Base-by-base conservation (phyloP, 23 red algal genomes). In the Gracilaria gracilis region DNA sequence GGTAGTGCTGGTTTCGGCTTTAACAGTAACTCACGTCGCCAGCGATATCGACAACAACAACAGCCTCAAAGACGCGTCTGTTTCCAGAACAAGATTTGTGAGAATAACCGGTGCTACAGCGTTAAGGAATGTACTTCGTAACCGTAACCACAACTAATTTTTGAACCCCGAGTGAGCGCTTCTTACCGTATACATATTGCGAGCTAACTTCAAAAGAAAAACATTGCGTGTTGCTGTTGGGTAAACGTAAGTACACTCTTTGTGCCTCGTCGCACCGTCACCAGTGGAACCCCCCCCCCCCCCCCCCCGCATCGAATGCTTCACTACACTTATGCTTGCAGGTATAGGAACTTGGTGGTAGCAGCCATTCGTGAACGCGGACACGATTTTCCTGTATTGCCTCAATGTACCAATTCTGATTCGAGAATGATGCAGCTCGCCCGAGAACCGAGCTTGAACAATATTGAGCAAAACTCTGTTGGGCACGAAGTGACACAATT, bases 31-130 rank as follows among this genome's bases (percentile, higher is more conserved):
- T 49, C 38, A 0, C 38, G 72, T 49, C 72, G 25, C 3, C 38
- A 77, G 1, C 31, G 72, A 25, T 37, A 75, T 33, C 42, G 42
- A 46, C 92, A 38, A 71, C 51, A 36, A 71, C 82, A 21, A 67
- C 82, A 40, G 40, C 70, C 37, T 24, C 82, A 48, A 25, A 55
- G 67, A 64, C 85, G 85, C 35, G 57, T 94, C 59, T 94, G 92
- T 66, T 82, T 87, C 67, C 75, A 88, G 61, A 86, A 39, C 59
- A 94, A 94, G 84, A 29, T 87, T 23, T 94, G 92, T 59, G 92
- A 94, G 47, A 70, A 94, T 65, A 55, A 74, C 82, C 32, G 57
- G 33, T 94, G 92, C 36, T 87, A 75, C 47, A 88, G 87, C 65
- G 73, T 88, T 13, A 82, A 88, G 13, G 92, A 94, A 73, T 94